Conservation (phyloP, 2,329 filamentous ascomycete genomes). For the Hirsutella rhossiliensis region DNA sequence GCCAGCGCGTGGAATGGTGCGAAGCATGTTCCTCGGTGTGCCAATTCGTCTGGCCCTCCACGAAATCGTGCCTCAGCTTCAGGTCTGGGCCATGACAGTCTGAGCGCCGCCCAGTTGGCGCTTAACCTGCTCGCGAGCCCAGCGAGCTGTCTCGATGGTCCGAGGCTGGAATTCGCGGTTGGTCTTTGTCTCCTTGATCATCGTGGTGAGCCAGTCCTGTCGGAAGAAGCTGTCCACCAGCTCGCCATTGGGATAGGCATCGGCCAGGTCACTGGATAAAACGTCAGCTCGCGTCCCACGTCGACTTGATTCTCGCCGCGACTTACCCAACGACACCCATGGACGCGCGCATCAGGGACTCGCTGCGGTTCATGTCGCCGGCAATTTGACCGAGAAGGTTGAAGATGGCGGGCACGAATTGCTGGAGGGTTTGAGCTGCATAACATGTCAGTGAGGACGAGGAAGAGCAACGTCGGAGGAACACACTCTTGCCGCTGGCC, state of each 20-base stretch:
- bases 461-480: too few relatives aligned
- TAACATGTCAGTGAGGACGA: background rate
- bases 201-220: conserved; percentile 74
- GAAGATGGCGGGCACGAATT: conserved; percentile 78
- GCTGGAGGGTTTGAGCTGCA: conserved; percentile 57
- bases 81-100: conserved; percentile 39
- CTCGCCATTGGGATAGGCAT: conserved; percentile 86
- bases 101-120: conserved; percentile 56
- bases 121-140: conserved; percentile 96
- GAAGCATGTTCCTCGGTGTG: background rate
- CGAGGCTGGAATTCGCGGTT: conserved; percentile 78
- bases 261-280: conserved; percentile 66
- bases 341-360: conserved; percentile 79
- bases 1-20: background rate
- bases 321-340: conserved; percentile 95
- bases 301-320: background rate
- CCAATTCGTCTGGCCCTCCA: background rate
- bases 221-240: conserved; percentile 82
- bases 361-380: conserved; percentile 76
- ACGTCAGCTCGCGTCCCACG: background rate
- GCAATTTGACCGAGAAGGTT: conserved; percentile 71
- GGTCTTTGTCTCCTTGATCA: conserved; percentile 85
- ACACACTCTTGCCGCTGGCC: conserved; percentile 61
- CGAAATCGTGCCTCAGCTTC: conserved; percentile 5
- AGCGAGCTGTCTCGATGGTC: conserved; percentile 89